These are phyloP conservation scores for Hyaloperonospora arabidopsidis DNA, from an alignment of 352 stramenopile genomes.

Conservation along the genomic window DNA sequence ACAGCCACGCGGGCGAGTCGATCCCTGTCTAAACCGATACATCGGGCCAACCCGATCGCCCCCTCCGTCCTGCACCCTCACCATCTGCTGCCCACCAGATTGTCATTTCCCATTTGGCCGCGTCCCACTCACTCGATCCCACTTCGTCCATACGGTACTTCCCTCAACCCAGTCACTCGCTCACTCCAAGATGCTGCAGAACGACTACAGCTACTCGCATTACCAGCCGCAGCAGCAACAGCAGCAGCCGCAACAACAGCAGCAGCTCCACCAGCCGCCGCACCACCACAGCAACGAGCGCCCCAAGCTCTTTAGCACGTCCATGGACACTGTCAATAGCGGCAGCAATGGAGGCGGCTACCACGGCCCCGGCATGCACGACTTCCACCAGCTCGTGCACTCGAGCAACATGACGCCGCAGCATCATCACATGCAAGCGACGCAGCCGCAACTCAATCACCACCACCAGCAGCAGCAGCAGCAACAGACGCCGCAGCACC, in stretches of 20 bases:
- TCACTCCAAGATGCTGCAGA: conserved; percentile 33
- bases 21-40: conserved; percentile 17
- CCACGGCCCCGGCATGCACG: conserved; percentile 31
- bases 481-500: conserved; percentile 32
- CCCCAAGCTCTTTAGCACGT: conserved; percentile 43
- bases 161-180: not conserved
- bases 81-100: conserved; percentile 52
- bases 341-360: conserved; percentile 15
- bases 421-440: conserved; percentile 40
- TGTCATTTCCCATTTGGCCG: conserved; percentile 75
- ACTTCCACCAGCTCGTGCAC: conserved; percentile 37
- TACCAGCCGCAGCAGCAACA: conserved; percentile 28
- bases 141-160: not conserved
- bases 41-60: conserved; percentile 4
- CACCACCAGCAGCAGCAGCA: conserved; percentile 20
- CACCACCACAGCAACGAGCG: conserved; percentile 49
- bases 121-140: conserved; percentile 23
- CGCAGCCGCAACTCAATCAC: too few species aligned
- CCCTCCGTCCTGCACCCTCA: conserved; percentile 3
- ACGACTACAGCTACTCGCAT: conserved; percentile 62
- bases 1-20: conserved; percentile 12
- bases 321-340: conserved; percentile 24
- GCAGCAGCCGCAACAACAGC: conserved; percentile 27
- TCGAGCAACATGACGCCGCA: conserved; percentile 32
- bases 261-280: conserved; percentile 14